phyloP scores from a whole-genome alignment of 1,284 basidiomycete species.

The Trichosporon ovoides region DNA sequence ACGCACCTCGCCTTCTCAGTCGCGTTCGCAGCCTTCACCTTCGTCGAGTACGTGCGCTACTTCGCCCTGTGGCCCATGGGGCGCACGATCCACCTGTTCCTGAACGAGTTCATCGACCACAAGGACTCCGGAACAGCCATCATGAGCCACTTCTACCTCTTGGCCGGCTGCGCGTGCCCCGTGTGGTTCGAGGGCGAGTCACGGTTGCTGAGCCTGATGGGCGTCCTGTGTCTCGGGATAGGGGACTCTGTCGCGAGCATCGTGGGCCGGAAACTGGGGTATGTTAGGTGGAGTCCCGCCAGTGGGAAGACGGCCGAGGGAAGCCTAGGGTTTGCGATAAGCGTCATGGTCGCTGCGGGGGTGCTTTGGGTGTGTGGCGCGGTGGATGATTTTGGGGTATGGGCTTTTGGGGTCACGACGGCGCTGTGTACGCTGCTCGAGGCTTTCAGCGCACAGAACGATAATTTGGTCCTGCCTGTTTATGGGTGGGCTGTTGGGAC shows the following conservation, averaged over 20 bases:
- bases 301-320: conserved; percentile 90
- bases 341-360: conserved; percentile 66
- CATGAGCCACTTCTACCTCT: conserved; percentile 91
- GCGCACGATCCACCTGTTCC: conserved; percentile 87
- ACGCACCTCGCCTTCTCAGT: conserved; percentile 88
- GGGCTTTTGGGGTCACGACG: conserved; percentile 49
- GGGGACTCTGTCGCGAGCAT: conserved; percentile 94
- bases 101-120: conserved; percentile 93
- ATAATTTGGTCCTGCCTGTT: conserved; percentile 83
- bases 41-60: conserved; percentile 92
- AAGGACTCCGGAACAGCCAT: conserved; percentile 96
- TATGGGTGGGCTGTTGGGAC: conserved; percentile 65
- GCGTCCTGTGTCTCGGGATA: conserved; percentile 81
- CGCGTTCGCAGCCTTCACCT: conserved; percentile 89
- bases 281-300: conserved; percentile 72
- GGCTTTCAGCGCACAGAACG: conserved; percentile 85
- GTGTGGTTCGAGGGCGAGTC: conserved; percentile 87
- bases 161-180: conserved; percentile 88
- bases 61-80: conserved; percentile 97
- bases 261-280: conserved; percentile 76
- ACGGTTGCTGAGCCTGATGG: conserved; percentile 38
- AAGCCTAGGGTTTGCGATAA: conserved; percentile 70
- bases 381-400: conserved; percentile 60
- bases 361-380: conserved; percentile 64
- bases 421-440: conserved; percentile 68